Evolutionary conservation across 2,329 filamentous ascomycete genomes (phyloP).

Genomic region (Penicillium glabrum): DNA sequence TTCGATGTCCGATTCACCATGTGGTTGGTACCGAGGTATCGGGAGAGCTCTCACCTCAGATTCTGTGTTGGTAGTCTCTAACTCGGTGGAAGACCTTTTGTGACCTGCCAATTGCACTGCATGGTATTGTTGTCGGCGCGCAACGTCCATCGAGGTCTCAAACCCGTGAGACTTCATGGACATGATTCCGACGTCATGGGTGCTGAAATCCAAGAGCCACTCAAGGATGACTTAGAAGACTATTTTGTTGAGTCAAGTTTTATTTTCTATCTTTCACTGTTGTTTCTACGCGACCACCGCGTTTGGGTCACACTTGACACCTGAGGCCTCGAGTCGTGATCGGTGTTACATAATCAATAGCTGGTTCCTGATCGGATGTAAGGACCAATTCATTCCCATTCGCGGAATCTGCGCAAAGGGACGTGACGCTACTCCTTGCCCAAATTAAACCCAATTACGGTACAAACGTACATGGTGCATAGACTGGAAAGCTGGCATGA

Average conservation of each 20-base stretch:
- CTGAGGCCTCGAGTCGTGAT: not conserved
- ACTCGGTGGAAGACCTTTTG: constrained; percentile 43
- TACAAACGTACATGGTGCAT: not conserved
- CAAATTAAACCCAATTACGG: not conserved
- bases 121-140: constrained; percentile 41
- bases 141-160: constrained; percentile 47
- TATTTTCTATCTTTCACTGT: not conserved
- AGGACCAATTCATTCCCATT: not conserved
- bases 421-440: not conserved
- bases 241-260: not conserved
- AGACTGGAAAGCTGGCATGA: not conserved
- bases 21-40: not conserved
- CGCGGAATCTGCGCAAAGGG: not conserved
- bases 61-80: constrained; percentile 1
- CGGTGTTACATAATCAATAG: not conserved
- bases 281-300: constrained; percentile 1
- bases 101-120: constrained; percentile 48
- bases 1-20: constrained; percentile 5
- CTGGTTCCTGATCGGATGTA: constrained; percentile 4
- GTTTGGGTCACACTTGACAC: not conserved
- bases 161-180: constrained; percentile 53
- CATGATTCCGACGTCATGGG: constrained; percentile 29
- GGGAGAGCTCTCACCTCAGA: not conserved
- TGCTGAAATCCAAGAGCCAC: not conserved
- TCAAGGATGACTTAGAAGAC: not conserved